Base-by-base conservation (phyloP, 257 asterid species). In the Nyctanthes arbortristis region DNA sequence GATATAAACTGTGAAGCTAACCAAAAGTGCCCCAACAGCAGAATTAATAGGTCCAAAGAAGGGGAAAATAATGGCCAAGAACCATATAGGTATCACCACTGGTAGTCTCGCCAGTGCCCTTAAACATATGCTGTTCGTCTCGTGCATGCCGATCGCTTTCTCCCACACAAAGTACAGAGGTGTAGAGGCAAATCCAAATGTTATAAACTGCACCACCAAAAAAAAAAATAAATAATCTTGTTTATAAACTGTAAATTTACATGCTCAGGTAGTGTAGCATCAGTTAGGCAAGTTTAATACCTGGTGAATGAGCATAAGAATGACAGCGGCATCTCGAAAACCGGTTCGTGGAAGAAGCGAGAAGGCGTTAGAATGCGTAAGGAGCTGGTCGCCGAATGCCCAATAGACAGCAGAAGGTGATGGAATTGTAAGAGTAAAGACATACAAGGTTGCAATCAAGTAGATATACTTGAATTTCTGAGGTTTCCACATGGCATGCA, bases 21-120 rank as follows among this genome's bases (percentile, higher is more conserved):
- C 82, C 1, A 80, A 66, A 74, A 80, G 73, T 22, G 85, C 76
- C 58, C 85, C 85, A 31, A 80, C 85, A 5, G 80, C 76, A 0
- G 85, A 80, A 68, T 80, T 80, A 30, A 80, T 80, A 3, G 85
- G 85, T 2, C 85, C 85, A 27, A 80, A 80, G 71, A 80, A 80
- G 8, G 85, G 85, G 33, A 80, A 80, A 13, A 77, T 32, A 10
- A 80, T 80, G 75, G 75, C 70, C 0, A 71, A 45, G 55, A 71
- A 71, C 75, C 75, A 71, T 52, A 71, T 34, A 32, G 75, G 82
- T 62, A 80, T 74, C 9, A 80, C 78, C 47, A 77, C 82, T 0
- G 82, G 80, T 61, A 80, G 55, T 18, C 85, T 70, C 7, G 82
- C 76, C 16, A 75, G 20, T 1, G 85, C 85, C 75, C 80, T 62